Base-by-base conservation (phyloP, 163 green algal genomes). In the Scenedesmus sp. region DNA sequence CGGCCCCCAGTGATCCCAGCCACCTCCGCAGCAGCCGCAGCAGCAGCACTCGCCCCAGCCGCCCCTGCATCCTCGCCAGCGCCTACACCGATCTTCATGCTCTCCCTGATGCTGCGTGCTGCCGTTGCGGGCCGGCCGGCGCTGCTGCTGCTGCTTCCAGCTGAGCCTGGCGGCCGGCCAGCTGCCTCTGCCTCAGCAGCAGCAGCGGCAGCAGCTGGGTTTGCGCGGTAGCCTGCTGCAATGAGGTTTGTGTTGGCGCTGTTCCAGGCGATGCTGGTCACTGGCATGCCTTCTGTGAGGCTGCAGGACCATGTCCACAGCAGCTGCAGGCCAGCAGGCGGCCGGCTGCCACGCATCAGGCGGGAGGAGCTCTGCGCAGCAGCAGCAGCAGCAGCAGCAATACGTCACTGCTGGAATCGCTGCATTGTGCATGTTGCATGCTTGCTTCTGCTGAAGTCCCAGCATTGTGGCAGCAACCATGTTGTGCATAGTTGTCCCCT, bases 201-300 rank as follows among this genome's bases (percentile, higher is more conserved):
- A 96, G 97, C 70, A 60, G 77, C 90, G 96, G 97, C 83, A 18
- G 66, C 83, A 12, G 77, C 62, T 90, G 62, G 91, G 56, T 95
- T 95, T n/a, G 88, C 92, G 52, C 96, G 96, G 79, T 99, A 99
- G 13, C 97, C 97, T 16, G 97, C 97, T 16, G 96, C 97, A 59
- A 98, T 87, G 57, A 99, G 86, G 88, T 97, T 95, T 4, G 93
- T 91, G 13, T 91, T 90, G 10, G 92, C 93, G 60, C 94, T 93
- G 88, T 98, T 98, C 96, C 96, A 99, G 46, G 94, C 95, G 89
- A 98, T 96, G 94, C 96, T 98, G 13, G 86, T 93, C 57, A 96
- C 96, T 56, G 96, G 96, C 26, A 94, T 92, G 54, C 94, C 96
- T 23, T 91, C 90, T 2, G 92, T 96, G 20, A 94, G 52, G 60